These are phyloP conservation scores for Cenchrus fungigraminus DNA, from an alignment of 176 grass and related monocot genomes.

Conservation along the genomic window DNA sequence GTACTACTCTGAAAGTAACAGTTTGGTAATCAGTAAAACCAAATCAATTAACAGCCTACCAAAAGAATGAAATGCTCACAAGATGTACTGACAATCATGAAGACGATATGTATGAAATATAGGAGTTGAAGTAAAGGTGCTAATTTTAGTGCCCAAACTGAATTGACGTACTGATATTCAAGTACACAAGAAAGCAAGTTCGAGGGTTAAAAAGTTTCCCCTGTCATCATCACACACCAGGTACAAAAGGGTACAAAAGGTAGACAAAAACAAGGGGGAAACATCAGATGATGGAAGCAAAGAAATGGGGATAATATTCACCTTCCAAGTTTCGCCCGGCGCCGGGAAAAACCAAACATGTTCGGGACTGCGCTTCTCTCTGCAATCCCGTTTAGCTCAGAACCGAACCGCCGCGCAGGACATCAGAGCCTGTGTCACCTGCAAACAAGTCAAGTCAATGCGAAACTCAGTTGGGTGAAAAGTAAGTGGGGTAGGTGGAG, in stretches of 20 bases:
- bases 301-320: conserved; percentile 30
- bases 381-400: conserved; percentile 4
- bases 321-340: conserved; percentile 75
- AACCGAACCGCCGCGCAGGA: neutral
- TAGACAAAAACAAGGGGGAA: neutral
- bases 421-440: conserved; percentile 21
- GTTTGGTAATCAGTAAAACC: neutral
- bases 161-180: neutral
- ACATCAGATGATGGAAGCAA: neutral
- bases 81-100: neutral
- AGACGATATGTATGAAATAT: neutral
- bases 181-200: conserved; percentile 2
- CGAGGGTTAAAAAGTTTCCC: neutral
- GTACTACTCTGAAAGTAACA: neutral
- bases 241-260: neutral
- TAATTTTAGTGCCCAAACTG: conserved; percentile 8
- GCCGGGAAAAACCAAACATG: conserved; percentile 91
- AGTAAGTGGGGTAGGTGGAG: conserved; percentile 5
- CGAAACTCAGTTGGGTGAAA: neutral
- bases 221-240: neutral
- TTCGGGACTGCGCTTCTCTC: conserved; percentile 48
- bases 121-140: neutral
- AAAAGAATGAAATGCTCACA: neutral
- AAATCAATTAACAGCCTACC: neutral
- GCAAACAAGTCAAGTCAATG: conserved; percentile 41